Evolutionary conservation across 2,329 filamentous ascomycete species (phyloP).

Genomic region (Fusarium austroafricanum): DNA sequence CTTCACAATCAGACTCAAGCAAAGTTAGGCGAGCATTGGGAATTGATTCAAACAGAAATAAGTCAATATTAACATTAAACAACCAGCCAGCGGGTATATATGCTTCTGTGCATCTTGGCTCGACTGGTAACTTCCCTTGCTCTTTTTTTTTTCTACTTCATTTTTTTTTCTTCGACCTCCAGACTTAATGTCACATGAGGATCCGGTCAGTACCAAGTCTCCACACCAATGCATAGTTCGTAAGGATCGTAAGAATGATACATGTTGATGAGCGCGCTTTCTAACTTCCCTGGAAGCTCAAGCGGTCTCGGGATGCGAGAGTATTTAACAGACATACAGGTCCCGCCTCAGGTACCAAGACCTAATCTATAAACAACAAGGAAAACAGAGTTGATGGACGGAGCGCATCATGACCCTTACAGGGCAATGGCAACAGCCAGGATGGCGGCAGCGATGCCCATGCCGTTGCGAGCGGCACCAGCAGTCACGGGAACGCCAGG

Average conservation of each 20-base stretch:
- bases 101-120: constrained; percentile 47
- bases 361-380: constrained; percentile 45
- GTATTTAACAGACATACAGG: constrained; percentile 44
- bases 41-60: constrained; percentile 38
- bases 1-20: neutral
- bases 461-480: constrained; percentile 56
- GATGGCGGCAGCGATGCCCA: constrained; percentile 60
- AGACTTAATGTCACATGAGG: constrained; percentile 30
- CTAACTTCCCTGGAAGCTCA: constrained; percentile 34
- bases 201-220: constrained; percentile 37
- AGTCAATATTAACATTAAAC: constrained; percentile 50
- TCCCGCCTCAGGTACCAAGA: constrained; percentile 44
- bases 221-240: constrained; percentile 54
- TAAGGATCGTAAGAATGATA: constrained; percentile 71
- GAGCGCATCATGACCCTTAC: constrained; percentile 52
- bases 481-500: constrained; percentile 54
- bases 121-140: constrained; percentile 41
- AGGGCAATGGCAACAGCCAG: constrained; percentile 60
- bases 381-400: constrained; percentile 40
- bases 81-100: constrained; percentile 51
- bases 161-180: constrained; percentile 32
- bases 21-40: constrained; percentile 9
- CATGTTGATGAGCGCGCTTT: constrained; percentile 40
- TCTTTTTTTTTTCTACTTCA: constrained; percentile 38
- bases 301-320: constrained; percentile 32